These are phyloP conservation scores for Hygrocybe punicea DNA, from an alignment of 768 basidiomycete species.

Conservation along the genomic window DNA sequence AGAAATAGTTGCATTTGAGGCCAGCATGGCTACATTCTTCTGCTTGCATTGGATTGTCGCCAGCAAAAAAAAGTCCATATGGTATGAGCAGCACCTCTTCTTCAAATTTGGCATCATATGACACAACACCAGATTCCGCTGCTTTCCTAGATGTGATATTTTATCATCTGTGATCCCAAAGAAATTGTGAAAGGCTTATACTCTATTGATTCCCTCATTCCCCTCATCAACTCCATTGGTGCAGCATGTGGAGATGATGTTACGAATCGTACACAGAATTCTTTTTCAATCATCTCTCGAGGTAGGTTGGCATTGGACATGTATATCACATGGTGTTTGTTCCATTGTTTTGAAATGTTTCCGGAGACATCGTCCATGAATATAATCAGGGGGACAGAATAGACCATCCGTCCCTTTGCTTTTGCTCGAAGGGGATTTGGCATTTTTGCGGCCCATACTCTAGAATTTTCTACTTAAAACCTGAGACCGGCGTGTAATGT, in stretches of 20 bases:
- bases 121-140: conserved; percentile 6
- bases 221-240: conserved; percentile 33
- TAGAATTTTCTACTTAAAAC: no score
- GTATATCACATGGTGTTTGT: conserved; percentile 35
- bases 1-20: conserved; percentile 31
- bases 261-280: conserved; percentile 29
- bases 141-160: neutral
- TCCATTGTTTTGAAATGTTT: conserved; percentile 38
- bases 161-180: neutral
- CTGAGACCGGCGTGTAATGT: neutral
- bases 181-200: conserved; percentile 8
- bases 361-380: conserved; percentile 35
- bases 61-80: conserved; percentile 18
- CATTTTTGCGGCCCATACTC: conserved; percentile 6
- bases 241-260: conserved; percentile 33
- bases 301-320: conserved; percentile 32
- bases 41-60: conserved; percentile 39
- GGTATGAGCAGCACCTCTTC: conserved; percentile 25
- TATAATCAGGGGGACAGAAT: conserved; percentile 5
- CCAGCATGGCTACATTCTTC: conserved; percentile 35
- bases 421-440: conserved; percentile 9
- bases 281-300: conserved; percentile 29
- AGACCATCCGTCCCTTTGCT: conserved; percentile 4
- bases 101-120: conserved; percentile 21
- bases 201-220: conserved; percentile 26